These are phyloP conservation scores for Atkinsonella hypoxylon DNA, from an alignment of 2,329 filamentous ascomycete genomes.

Conservation along the genomic window DNA sequence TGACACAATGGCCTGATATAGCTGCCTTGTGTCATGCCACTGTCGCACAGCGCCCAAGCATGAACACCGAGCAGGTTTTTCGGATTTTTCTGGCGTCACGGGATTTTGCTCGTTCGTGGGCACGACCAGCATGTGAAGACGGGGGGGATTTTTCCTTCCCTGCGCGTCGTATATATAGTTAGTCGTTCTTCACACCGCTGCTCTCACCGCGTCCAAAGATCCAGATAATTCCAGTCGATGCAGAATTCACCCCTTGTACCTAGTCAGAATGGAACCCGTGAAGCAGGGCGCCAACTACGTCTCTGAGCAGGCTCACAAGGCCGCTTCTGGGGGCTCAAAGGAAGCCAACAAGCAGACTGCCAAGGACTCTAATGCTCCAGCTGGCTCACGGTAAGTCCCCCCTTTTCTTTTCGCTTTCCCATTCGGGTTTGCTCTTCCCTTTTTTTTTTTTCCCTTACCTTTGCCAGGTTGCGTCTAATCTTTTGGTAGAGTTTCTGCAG, in stretches of 20 bases:
- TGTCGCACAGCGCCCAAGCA: not conserved
- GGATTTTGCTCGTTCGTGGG: not conserved
- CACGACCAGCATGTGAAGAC: not conserved
- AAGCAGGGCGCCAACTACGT: constrained; percentile 56
- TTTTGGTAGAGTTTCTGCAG: constrained; percentile 27
- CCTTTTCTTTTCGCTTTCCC: not conserved
- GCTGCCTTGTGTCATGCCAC: not conserved
- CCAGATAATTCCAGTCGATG: no score
- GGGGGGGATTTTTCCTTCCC: no score
- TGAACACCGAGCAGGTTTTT: not conserved
- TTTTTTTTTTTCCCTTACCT: no score
- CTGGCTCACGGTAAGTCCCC: constrained; percentile 38
- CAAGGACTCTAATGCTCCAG: constrained; percentile 43
- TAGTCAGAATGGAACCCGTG: constrained; percentile 35
- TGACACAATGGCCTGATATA: not conserved
- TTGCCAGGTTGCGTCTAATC: no score
- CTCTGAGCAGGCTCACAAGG: constrained; percentile 47
- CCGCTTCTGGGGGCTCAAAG: constrained; percentile 44
- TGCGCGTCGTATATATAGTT: not conserved
- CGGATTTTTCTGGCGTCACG: not conserved
- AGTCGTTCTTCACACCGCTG: not conserved
- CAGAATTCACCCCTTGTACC: not conserved
- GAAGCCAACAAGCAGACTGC: constrained; percentile 58
- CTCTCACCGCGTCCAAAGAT: no score
- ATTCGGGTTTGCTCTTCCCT: not conserved